Evolutionary conservation across 371 early-diverging fungal genomes (phyloP).

Genomic region (Mortierella sp.): DNA sequence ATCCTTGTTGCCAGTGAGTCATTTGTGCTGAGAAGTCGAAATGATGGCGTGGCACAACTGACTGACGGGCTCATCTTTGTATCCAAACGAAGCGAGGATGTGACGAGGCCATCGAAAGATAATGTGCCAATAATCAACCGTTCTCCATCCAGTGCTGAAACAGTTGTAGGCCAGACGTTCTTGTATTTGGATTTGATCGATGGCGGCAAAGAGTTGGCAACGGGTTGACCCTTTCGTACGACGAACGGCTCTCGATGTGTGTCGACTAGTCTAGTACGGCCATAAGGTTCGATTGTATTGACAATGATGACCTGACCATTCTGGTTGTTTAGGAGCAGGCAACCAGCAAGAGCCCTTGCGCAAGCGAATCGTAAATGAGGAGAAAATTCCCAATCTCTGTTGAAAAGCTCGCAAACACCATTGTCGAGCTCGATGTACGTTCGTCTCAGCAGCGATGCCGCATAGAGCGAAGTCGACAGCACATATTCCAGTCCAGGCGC

Average conservation of each 20-base stretch:
- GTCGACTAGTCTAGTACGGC: conserved; percentile 21
- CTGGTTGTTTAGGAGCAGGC: conserved; percentile 18
- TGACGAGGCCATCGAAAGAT: conserved; percentile 22
- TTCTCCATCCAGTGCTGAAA: conserved; percentile 25
- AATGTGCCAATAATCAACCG: conserved; percentile 22
- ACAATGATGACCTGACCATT: conserved; percentile 22
- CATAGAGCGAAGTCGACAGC: conserved; percentile 19
- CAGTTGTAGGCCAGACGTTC: conserved; percentile 22
- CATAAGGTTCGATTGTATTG: conserved; percentile 26
- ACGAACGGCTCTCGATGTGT: conserved; percentile 24
- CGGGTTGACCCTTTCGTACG: conserved; percentile 22
- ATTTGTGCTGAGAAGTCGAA: conserved; percentile 11
- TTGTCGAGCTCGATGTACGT: conserved; percentile 9
- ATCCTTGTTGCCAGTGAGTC: conserved; percentile 25
- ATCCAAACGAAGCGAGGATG: conserved; percentile 33
- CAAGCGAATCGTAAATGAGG: conserved; percentile 18
- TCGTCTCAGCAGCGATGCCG: conserved; percentile 10
- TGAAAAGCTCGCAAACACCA: conserved; percentile 18
- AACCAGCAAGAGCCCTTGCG: conserved; percentile 17
- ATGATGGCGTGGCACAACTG: conserved; percentile 16
- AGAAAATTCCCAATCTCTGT: conserved; percentile 22
- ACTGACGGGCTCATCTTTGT: conserved; percentile 16
- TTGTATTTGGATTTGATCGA: conserved; percentile 18
- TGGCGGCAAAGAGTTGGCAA: conserved; percentile 23
- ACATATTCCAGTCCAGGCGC: conserved; percentile 23